A percentile compares a stretch with the other conserved stretches of the same genome.
phyloP scores from a whole-genome alignment of 2,329 filamentous ascomycete genomes.

The Botrytis hyacinthi region DNA sequence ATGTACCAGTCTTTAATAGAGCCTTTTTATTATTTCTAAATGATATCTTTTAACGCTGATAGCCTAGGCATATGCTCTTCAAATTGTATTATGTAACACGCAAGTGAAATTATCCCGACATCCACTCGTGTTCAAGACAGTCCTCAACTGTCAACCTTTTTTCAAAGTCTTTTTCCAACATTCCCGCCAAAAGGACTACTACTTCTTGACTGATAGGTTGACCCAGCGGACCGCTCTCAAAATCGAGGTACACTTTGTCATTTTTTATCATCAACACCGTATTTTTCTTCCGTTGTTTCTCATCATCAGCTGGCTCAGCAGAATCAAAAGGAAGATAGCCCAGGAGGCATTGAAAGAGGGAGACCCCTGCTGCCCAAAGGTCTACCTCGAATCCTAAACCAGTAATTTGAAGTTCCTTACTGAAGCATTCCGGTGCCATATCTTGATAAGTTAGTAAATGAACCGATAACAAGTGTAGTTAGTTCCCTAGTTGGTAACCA shows the following conservation, averaged over 20 bases:
- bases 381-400: background rate
- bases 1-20: background rate
- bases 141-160: background rate
- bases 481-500: background rate
- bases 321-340: background rate
- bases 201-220: background rate
- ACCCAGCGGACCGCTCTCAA: no score
- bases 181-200: background rate
- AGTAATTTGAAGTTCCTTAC: no score
- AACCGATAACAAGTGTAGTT: background rate
- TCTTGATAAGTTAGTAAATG: background rate
- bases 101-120: background rate
- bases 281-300: no score
- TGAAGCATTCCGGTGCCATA: background rate
- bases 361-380: background rate
- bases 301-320: background rate
- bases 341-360: background rate
- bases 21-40: background rate
- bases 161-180: background rate
- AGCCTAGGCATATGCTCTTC: background rate
- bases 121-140: background rate
- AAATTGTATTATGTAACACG: background rate
- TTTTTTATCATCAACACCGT: background rate
- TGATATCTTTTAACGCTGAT: background rate
- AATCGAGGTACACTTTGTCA: rapidly evolving